A percentile compares a stretch with the other conserved stretches of the same genome.
phyloP scores from a whole-genome alignment of 225 moss, liverwort and hornwort genomes.

The Pseudisothecium myosuroides region DNA sequence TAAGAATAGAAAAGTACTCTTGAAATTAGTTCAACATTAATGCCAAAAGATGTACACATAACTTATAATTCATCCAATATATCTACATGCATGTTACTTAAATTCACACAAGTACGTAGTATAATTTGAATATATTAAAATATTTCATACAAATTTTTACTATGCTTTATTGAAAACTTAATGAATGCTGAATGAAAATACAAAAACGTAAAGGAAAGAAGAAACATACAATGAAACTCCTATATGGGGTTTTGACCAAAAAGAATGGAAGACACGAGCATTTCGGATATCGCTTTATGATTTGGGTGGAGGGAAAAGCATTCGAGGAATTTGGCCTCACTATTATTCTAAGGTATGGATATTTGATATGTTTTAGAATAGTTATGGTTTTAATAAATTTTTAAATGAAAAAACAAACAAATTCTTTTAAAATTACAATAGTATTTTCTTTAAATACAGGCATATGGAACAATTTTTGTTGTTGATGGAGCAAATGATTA shows the following conservation, averaged over 20 bases:
- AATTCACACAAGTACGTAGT: neutral
- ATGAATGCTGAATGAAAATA: neutral
- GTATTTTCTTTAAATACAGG: neutral
- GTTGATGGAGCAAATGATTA: slow-evolving; percentile 14
- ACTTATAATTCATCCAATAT: too few relatives aligned
- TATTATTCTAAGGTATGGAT: slow-evolving; percentile 3
- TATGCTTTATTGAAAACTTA: too few relatives aligned
- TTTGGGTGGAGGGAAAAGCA: slow-evolving; percentile 19
- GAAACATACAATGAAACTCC: neutral
- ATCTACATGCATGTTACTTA: neutral
- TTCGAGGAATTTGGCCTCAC: slow-evolving; percentile 30
- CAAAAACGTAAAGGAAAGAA: neutral
- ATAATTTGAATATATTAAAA: too few relatives aligned
- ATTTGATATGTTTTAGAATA: neutral
- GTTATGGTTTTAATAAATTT: neutral
- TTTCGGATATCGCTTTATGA: slow-evolving; percentile 4
- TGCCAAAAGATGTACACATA: neutral
- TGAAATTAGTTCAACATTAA: neutral
- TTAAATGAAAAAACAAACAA: neutral
- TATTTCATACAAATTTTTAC: neutral
- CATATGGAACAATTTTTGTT: slow-evolving; percentile 28
- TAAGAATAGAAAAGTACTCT: too few relatives aligned
- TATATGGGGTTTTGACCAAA: slow-evolving; percentile 8
- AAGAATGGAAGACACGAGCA: neutral
- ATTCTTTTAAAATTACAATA: too few relatives aligned